These are phyloP conservation scores for Apiotrichum sp. DNA, from an alignment of 1,284 basidiomycete species.

Conservation along the genomic window DNA sequence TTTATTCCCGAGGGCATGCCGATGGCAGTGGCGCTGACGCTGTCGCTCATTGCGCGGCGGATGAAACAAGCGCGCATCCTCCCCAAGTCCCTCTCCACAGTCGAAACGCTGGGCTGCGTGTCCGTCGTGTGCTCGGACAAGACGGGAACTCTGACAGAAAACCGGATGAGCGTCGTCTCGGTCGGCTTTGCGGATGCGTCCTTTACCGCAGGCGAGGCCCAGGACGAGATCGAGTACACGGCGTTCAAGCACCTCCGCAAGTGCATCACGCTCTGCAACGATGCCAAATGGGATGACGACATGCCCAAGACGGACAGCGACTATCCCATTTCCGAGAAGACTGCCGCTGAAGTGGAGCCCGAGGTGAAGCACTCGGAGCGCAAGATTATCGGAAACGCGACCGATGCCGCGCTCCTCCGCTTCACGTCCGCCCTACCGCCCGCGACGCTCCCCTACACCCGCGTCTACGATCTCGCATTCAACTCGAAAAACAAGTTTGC, in stretches of 20 bases:
- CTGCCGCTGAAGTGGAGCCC: no score
- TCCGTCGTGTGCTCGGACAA: constrained; percentile 58
- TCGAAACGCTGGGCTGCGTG: constrained; percentile 57
- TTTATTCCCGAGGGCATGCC: constrained; percentile 57
- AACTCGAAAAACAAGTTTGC: constrained; percentile 60
- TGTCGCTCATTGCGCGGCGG: constrained; percentile 51
- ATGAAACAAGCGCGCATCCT: constrained; percentile 56
- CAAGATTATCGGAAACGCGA: constrained; percentile 58
- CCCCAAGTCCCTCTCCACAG: constrained; percentile 57
- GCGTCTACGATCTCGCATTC: constrained; percentile 51
- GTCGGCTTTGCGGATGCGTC: constrained; percentile 47
- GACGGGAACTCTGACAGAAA: constrained; percentile 53
- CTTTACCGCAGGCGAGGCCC: no score
- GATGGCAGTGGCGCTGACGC: constrained; percentile 49
- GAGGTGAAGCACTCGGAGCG: constrained; percentile 23
- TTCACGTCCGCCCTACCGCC: constrained; percentile 50
- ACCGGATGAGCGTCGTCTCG: constrained; percentile 49
- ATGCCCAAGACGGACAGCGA: constrained; percentile 17
- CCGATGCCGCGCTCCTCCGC: constrained; percentile 57
- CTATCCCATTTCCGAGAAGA: constrained; percentile 21
- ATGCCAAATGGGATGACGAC: constrained; percentile 52
- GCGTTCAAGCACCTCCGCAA: constrained; percentile 12
- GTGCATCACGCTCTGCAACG: constrained; percentile 53
- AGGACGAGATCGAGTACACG: constrained; percentile 30
- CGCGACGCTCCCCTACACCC: constrained; percentile 37